Evolutionary conservation across 306 rosid genomes (phyloP).

Genomic region (Casuarina glauca): DNA sequence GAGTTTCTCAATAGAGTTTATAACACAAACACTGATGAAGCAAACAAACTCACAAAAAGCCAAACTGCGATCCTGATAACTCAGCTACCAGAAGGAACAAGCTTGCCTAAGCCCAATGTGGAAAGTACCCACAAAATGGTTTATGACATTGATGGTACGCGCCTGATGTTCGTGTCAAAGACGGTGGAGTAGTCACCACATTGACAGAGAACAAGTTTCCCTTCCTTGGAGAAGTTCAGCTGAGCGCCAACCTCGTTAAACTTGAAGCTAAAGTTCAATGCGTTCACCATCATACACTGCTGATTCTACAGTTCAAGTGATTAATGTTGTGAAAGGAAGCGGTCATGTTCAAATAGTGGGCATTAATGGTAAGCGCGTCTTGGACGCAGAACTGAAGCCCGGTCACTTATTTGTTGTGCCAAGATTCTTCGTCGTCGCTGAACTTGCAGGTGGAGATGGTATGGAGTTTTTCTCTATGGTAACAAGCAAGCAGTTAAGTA

Average conservation of each 20-base stretch:
- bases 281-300: conserved; percentile 23
- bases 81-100: conserved; percentile 26
- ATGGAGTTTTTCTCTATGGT: conserved; percentile 47
- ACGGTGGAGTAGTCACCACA: conserved; percentile 34
- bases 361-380: conserved; percentile 28
- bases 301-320: conserved; percentile 37
- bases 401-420: conserved; percentile 66
- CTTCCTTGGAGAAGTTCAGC: conserved; percentile 41
- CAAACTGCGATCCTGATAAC: conserved; percentile 44
- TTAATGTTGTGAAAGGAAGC: conserved; percentile 48
- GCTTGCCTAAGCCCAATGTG: conserved; percentile 40
- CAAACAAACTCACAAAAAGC: conserved; percentile 37
- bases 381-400: conserved; percentile 45
- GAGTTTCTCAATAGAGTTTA: conserved; percentile 39
- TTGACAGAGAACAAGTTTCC: conserved; percentile 39
- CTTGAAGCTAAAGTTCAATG: conserved; percentile 33
- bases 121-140: conserved; percentile 27
- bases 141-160: conserved; percentile 36
- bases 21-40: conserved; percentile 31
- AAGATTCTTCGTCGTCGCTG: conserved; percentile 40
- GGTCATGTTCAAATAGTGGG: conserved; percentile 60
- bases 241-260: conserved; percentile 42
- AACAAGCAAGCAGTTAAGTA: conserved; percentile 41
- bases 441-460: conserved; percentile 51
- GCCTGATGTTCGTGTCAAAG: conserved; percentile 13